Evolutionary conservation across 108 stramenopile species (phyloP), one percentile per base, ranked within the genome.

Genomic region (Nitzschia sp.): DNA sequence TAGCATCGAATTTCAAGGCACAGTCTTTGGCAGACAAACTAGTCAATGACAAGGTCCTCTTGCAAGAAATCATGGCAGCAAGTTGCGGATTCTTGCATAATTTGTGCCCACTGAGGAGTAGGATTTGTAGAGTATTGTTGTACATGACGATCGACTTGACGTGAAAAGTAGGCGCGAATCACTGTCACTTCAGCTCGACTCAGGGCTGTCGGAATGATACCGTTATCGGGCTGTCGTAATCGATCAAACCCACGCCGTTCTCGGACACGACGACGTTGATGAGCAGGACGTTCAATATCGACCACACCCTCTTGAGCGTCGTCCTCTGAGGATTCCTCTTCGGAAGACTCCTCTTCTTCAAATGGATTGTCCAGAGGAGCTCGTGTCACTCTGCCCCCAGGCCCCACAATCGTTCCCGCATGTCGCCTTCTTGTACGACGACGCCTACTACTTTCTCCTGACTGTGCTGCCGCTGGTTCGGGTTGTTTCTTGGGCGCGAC

Each of bases 231-330:
- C 23, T 60, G 47, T 47, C 93, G 73, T 62, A 94, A 70, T 65
- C 86, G 86, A 85, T 94, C 93, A 82, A 94, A 94, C 48, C 93
- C 93, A 35, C 80, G 55, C 18, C 88, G 69, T 74, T 82, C 64
- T 61, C 70, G 73, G 15, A 58, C 56, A 8, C 21, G 8, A 28
- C 68, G 38, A 9, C 38, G 6, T 53, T 28, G 29, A n/a, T n/a
- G n/a, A n/a, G n/a, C n/a, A n/a, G n/a, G n/a, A 21, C 31, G 29
- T 42, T 51, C 48, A 0, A 36, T 34, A 45, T 35, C 63, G 62
- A 29, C 45, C 0, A 49, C 59, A 21, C 34, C 68, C 5, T 64
- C 72, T 30, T 36, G 30, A 9, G 6, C 71, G n/a, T 19, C 32
- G 29, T 24, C 57, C 17, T 25, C 61, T 29, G 51, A 46, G 26